Percentiles rank a stretch among this genome's conserved stretches.
Conservation (phyloP, 2,329 filamentous ascomycete genomes). For the Botrytis elliptica region DNA sequence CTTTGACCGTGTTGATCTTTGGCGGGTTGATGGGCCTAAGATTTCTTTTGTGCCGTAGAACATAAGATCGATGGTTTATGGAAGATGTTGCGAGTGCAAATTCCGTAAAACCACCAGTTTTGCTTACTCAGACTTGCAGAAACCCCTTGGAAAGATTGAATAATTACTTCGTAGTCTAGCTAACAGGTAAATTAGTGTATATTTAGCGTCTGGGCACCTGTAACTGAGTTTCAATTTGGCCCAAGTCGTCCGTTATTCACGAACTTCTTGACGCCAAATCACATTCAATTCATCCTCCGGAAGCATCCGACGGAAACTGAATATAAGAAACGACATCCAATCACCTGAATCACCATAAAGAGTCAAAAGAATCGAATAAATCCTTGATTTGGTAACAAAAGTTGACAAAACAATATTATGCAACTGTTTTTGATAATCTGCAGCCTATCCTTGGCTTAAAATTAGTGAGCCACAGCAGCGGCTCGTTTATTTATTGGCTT, state of each 20-base stretch:
- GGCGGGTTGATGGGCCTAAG: background rate
- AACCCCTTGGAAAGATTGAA: background rate
- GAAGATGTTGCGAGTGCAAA: background rate
- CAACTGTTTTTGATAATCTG: background rate
- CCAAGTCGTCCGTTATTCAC: background rate
- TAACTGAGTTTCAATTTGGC: background rate
- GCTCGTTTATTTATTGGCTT: conserved; percentile 20
- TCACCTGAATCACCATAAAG: background rate
- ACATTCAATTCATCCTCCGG: background rate
- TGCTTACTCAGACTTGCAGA: background rate
- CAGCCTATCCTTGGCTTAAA: background rate
- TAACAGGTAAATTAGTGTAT: background rate
- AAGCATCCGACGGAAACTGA: background rate
- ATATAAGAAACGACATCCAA: background rate
- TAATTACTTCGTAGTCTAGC: background rate
- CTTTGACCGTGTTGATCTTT: background rate
- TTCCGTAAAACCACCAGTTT: background rate
- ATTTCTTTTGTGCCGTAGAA: background rate
- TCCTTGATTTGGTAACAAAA: background rate
- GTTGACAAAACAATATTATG: conserved; percentile 8
- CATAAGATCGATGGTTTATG: background rate
- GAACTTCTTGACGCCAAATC: background rate
- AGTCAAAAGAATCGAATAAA: background rate
- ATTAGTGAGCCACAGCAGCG: conserved; percentile 9
- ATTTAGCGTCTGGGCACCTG: background rate